Evolutionary conservation across 2,329 filamentous ascomycete genomes (phyloP).

Genomic region (Trichoderma sp.): DNA sequence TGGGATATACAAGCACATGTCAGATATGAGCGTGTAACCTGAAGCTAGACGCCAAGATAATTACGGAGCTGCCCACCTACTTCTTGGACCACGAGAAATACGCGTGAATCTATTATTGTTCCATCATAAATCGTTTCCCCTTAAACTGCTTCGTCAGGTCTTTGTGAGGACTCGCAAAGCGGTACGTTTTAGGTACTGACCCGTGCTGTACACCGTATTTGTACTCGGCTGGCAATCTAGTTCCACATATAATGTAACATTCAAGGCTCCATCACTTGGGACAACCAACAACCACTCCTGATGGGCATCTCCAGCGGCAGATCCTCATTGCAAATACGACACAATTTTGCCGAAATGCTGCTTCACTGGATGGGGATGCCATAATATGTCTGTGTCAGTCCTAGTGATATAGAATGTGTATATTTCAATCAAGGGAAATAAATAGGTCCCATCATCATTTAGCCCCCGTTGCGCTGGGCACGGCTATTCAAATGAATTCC

Average conservation of each 20-base stretch:
- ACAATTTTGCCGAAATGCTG: neutral
- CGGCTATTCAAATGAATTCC: neutral
- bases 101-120: neutral
- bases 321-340: neutral
- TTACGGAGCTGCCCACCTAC: neutral
- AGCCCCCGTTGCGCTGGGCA: neutral
- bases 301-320: neutral
- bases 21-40: neutral
- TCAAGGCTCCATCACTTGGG: neutral
- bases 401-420: neutral
- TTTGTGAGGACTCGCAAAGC: neutral
- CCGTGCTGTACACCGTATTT: neutral
- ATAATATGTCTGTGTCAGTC: neutral
- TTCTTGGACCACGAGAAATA: neutral
- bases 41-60: neutral
- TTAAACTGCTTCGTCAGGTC: neutral
- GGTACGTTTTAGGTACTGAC: neutral
- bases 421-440: neutral
- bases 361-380: neutral
- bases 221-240: neutral
- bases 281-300: neutral
- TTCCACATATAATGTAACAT: slow-evolving; percentile 7
- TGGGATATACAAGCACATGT: neutral
- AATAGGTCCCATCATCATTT: neutral
- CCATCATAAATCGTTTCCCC: neutral